Conservation (phyloP, 805 yeast genomes). For the Pichia cephalocereana region DNA sequence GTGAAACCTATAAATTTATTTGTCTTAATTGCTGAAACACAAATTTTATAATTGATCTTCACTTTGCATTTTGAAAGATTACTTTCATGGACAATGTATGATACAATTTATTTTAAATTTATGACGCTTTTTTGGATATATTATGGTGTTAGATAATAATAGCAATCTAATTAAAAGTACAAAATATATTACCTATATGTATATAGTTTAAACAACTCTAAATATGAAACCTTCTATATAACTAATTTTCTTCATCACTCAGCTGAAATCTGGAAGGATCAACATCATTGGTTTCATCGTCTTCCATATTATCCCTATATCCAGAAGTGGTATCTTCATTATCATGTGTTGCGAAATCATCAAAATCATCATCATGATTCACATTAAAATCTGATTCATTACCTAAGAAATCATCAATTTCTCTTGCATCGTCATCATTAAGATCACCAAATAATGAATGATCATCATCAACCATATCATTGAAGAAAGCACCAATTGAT, state of each 20-base stretch:
- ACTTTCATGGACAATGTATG: too few species aligned
- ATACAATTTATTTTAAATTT: too few species aligned
- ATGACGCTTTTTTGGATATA: too few species aligned
- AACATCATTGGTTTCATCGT: background rate
- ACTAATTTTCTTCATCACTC: constrained; percentile 8
- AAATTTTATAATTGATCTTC: too few species aligned
- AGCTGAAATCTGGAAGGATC: constrained; percentile 2
- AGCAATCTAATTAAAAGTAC: too few species aligned
- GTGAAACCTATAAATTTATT: too few species aligned
- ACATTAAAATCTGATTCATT: constrained; percentile 20
- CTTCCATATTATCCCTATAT: background rate
- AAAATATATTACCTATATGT: too few species aligned
- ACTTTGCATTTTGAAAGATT: too few species aligned
- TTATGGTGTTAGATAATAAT: too few species aligned
- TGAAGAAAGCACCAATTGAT: constrained; percentile 20
- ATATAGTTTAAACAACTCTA: too few species aligned
- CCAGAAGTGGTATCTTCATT: background rate
- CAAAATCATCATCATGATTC: constrained; percentile 1
- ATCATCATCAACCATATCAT: constrained; percentile 24
- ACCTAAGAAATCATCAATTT: constrained; percentile 34
- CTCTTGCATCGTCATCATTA: constrained; percentile 37
- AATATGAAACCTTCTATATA: too few species aligned
- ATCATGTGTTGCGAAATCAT: constrained; percentile 3
- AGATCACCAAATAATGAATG: constrained; percentile 26
- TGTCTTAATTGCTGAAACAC: too few species aligned